Conservation (phyloP, 345 rosid genomes). For the Citrus unshiu region DNA sequence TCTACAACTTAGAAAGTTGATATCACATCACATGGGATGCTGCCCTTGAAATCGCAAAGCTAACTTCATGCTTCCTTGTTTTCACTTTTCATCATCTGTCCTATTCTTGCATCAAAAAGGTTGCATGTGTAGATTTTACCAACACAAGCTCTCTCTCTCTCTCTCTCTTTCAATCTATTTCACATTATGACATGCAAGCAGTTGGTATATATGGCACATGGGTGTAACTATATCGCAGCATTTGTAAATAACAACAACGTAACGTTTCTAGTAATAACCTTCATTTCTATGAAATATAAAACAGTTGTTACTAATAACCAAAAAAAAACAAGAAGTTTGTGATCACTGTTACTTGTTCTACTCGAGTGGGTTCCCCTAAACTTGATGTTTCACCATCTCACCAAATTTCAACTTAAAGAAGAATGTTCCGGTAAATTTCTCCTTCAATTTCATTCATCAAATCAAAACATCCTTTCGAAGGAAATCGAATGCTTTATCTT, state of each 20-base stretch:
- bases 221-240: no score
- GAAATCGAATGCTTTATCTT: neutral
- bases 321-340: neutral
- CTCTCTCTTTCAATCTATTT: neutral
- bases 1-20: constrained; percentile 24
- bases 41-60: constrained; percentile 18
- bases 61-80: neutral
- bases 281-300: no score
- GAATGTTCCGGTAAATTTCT: neutral
- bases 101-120: constrained; percentile 5
- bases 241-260: no score
- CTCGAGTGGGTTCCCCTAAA: neutral
- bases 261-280: no score
- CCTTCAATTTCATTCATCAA: neutral
- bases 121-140: neutral
- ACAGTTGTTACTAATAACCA: neutral
- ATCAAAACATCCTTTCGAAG: neutral
- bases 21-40: constrained; percentile 38
- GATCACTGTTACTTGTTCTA: neutral
- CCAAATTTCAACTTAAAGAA: neutral
- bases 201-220: no score
- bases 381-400: neutral
- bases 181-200: no score
- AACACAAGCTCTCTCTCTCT: neutral
- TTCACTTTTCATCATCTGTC: neutral